Evolutionary conservation across 768 basidiomycete genomes (phyloP), one percentile per base, ranked within the genome.

Genomic region (Serendipita sp.): DNA sequence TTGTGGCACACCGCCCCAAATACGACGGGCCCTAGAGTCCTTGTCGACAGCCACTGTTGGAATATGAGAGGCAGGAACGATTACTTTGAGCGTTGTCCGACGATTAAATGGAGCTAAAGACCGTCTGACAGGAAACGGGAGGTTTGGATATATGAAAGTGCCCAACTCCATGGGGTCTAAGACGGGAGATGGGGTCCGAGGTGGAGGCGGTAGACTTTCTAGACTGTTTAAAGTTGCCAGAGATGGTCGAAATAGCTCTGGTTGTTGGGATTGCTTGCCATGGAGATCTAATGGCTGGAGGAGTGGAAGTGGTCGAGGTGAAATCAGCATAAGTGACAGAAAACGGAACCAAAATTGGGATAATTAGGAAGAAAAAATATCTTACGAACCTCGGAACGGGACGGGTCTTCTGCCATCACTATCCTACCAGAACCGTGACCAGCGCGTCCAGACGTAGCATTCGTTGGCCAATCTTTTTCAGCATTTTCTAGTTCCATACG

Each of bases 1-100:
- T 13, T 51, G 37, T 15, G 41, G 37, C 10, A 32, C 34, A 30
- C 63, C 65, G 65, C 54, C 54, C 54, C 65, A 65, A n/a, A 65
- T 38, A 7, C 28, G 24, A n/a, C 37, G 56, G 35, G 56, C 56
- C n/a, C 56, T 32, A 24, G 56, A 1, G 30, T 60, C 56, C 28
- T 28, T 37, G 30, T 30, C 28, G 56, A 34, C 37, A 8, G 11
- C 32, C 4, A 10, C n/a, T 24, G 16, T 28, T 15, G 54, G 53
- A 53, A 60, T 11, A 38, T 32, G 38, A 28, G 53, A 15, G 7
- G 28, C n/a, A 30, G 65, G 38, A 56, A 65, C 47, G 3, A 60
- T 2, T 35, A 65, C 41, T 34, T 37, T 51, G 46, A 41, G 13
- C 47, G 48, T 51, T 16, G 45, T 37, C 37, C n/a, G 16, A 53